These are phyloP conservation scores for Nymphaea thermarum DNA, from an alignment of 164 flowering plant genomes.

Conservation along the genomic window DNA sequence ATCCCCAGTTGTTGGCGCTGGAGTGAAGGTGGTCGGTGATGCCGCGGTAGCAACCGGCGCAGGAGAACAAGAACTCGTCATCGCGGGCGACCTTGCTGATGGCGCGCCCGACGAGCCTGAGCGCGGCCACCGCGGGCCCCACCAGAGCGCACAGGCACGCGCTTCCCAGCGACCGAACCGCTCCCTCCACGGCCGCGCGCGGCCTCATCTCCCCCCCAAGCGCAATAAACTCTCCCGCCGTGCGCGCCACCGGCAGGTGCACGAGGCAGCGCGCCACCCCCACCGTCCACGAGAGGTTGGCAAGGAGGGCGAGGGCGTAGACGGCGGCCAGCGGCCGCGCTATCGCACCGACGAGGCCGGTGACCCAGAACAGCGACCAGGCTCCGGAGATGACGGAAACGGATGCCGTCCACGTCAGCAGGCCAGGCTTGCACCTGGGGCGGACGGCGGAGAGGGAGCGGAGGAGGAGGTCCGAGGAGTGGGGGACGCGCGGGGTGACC, in stretches of 20 bases:
- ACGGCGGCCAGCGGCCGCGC: constrained; percentile 13
- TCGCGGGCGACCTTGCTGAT: constrained; percentile 31
- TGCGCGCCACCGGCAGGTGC: constrained; percentile 26
- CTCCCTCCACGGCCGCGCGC: constrained; percentile 8
- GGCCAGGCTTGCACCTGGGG: background rate
- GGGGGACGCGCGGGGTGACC: constrained; percentile 23
- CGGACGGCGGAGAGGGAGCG: constrained; percentile 16
- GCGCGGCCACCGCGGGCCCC: constrained; percentile 24
- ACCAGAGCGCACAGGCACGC: constrained; percentile 39
- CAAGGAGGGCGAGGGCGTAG: constrained; percentile 26
- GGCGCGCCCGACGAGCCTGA: constrained; percentile 34
- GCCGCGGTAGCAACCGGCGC: constrained; percentile 40
- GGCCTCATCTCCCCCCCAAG: constrained; percentile 12
- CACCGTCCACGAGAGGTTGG: constrained; percentile 44
- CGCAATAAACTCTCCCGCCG: constrained; percentile 21
- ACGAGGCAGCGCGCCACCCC: constrained; percentile 31
- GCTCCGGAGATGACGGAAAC: constrained; percentile 11
- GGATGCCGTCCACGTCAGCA: constrained; percentile 3
- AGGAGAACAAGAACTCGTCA: constrained; percentile 70
- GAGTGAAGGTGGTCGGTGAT: constrained; percentile 23
- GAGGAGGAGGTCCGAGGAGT: constrained; percentile 21
- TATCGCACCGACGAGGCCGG: constrained; percentile 44
- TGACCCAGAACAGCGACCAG: constrained; percentile 21
- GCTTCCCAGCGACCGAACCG: constrained; percentile 20
- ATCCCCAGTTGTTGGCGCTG: constrained; percentile 57